Evolutionary conservation across 2,329 filamentous ascomycete genomes (phyloP).

Genomic region (Ophiostoma angusticollis): DNA sequence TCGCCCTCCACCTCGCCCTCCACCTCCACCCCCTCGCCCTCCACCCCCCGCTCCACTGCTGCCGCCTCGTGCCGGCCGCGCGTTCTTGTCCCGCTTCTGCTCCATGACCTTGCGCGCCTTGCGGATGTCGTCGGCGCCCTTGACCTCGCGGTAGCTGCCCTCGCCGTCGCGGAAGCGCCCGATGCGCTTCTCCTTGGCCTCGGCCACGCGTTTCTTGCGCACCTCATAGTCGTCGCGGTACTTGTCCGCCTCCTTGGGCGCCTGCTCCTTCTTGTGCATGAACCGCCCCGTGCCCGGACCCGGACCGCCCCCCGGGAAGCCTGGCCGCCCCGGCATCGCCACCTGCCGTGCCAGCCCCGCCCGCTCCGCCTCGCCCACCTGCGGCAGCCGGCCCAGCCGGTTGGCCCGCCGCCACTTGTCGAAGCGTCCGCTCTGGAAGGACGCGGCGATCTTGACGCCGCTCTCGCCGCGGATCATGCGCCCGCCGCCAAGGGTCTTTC

Average conservation of each 20-base stretch:
- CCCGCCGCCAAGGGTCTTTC: conserved; percentile 30
- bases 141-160: conserved; percentile 66
- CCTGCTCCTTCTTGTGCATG: conserved; percentile 76
- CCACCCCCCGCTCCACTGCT: conserved; percentile 5
- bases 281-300: conserved; percentile 40
- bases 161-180: conserved; percentile 60
- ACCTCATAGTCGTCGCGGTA: conserved; percentile 81
- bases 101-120: conserved; percentile 70
- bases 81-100: conserved; percentile 74
- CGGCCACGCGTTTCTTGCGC: conserved; percentile 78
- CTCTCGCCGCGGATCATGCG: conserved; percentile 74
- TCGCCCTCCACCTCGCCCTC: background rate
- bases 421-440: conserved; percentile 86
- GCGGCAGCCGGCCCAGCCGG: conserved; percentile 63
- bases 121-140: conserved; percentile 69
- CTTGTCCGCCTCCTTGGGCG: conserved; percentile 88
- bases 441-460: conserved; percentile 90
- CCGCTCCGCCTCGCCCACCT: conserved; percentile 69
- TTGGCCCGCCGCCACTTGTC: conserved; percentile 85
- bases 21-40: background rate
- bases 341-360: conserved; percentile 22
- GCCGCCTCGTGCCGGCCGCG: conserved; percentile 41
- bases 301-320: conserved; percentile 12
- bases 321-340: background rate
- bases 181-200: conserved; percentile 73